Evolutionary conservation across 352 stramenopile genomes (phyloP), one percentile per base, ranked within the genome.

Genomic region (Phytophthora foliorum): DNA sequence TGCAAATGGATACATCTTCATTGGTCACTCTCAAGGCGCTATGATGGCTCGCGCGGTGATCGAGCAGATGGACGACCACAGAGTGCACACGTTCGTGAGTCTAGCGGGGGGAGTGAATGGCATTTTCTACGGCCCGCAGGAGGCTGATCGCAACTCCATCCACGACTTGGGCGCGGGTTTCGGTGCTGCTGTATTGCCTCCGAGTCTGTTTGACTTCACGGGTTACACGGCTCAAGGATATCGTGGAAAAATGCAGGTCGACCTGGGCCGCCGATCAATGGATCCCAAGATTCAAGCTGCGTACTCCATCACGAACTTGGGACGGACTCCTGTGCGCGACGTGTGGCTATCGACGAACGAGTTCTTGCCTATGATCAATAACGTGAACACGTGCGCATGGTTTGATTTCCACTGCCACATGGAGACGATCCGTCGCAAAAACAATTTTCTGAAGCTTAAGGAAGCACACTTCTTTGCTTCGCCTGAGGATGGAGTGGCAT

Each of bases 1-100:
- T 31, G 42, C 39, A 13, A 39, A 72, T 16, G 80, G 77, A 34
- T 89, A 88, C 69, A 56, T 82, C 7, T 77, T 91, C 41, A 73
- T 91, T 11, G 74, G 48, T 0, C 74, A 88, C 44, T 90, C 80
- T 4, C 76, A 88, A 50, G 82, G 82, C 31, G 78, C 54, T 1
- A 51, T 78, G 19, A 67, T 89, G 25, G 74, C 79, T 39, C 70
- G 78, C 2, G 69, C 59, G 0, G 80, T 91, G 27, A 69, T 85
- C 17, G 78, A 90, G 62, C 50, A 84, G 36, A 86, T 84, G 82
- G 76, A 90, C 32, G 76, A 86, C 55, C 80, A 90, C 70, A 79
- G 81, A 0, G 74, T 76, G 2, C 60, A 88, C 38, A 74, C 62
- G 5, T 77, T 85, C 48, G 68, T 91, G 48, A 84, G 67, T 25